Evolutionary conservation across 805 yeast species (phyloP), one percentile per base, ranked within the genome.

Genomic region (Lipomyces starkeyi): DNA sequence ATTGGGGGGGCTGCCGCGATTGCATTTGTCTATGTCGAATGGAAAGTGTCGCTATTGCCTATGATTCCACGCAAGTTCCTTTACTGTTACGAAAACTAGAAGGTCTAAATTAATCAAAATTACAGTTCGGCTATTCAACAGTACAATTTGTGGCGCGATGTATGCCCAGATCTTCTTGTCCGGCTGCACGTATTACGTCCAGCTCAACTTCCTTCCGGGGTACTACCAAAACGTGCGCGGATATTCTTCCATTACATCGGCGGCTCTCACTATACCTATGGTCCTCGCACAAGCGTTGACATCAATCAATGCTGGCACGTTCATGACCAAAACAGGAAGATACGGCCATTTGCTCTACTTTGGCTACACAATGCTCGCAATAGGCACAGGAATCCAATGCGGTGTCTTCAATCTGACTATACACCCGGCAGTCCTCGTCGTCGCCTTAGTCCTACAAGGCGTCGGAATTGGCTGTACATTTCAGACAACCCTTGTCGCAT

Each of bases 401-500:
- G 73, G 58, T 13, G 54, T 79, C 0, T 75, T 77, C 62, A 79
- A 79, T 74, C 74, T 74, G 49, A 71, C 74, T 3, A 62, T 77
- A 6, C 74, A 80, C 7, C 73, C 73, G n/a, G 81, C 76, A 1
- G 83, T 80, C 0, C 76, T 82, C 52, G 78, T 74, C 5, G 77
- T 82, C 43, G 76, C 81, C 1, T 67, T 82, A 63, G 27, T 78
- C 58, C 54, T 83, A 66, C 74, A 77, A 62, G 85, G 86, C 29
- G 58, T 76, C 22, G 86, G 88, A 0, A 78, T 80, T 8, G 89
- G 87, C 1, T 79, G 79, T 61, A 81, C 84, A 25, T 84, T 85
- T 79, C 88, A 85, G 73, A 88, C 88, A 3, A 82, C 85, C 0
- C 80, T 85, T 77, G 83, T 86, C 11, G 88, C 88, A 0, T 81